These are phyloP conservation scores for Phytophthora capsici DNA, from an alignment of 352 stramenopile genomes.

Conservation along the genomic window DNA sequence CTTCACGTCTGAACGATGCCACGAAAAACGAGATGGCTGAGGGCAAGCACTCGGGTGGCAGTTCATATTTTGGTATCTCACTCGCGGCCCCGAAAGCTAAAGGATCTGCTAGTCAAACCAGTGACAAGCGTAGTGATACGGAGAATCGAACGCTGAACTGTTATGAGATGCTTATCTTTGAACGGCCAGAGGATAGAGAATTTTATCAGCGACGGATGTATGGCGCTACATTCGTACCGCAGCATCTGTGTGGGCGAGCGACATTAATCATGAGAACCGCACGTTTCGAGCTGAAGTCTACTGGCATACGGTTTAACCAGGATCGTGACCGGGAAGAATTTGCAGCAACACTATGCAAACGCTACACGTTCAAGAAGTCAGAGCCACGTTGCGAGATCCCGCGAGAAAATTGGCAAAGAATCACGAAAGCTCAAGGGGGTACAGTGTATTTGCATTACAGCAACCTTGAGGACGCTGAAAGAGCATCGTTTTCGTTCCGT, in stretches of 20 bases:
- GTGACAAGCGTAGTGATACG: background rate
- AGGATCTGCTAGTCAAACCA: background rate
- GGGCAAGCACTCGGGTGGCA: slow-evolving; percentile 13
- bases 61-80: slow-evolving; percentile 33
- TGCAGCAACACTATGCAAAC: slow-evolving; percentile 39
- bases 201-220: slow-evolving; percentile 61
- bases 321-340: slow-evolving; percentile 63
- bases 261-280: slow-evolving; percentile 48
- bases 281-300: slow-evolving; percentile 57
- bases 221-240: slow-evolving; percentile 52
- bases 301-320: slow-evolving; percentile 58
- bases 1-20: slow-evolving; percentile 22
- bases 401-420: slow-evolving; percentile 58
- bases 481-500: slow-evolving; percentile 40
- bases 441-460: slow-evolving; percentile 54
- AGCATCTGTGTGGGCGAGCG: slow-evolving; percentile 36
- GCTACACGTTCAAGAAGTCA: slow-evolving; percentile 57
- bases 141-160: slow-evolving; percentile 17
- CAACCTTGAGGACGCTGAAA: slow-evolving; percentile 49
- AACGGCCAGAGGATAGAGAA: slow-evolving; percentile 43
- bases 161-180: slow-evolving; percentile 50
- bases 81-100: slow-evolving; percentile 21
- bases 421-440: slow-evolving; percentile 31
- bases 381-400: slow-evolving; percentile 53
- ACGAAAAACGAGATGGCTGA: slow-evolving; percentile 24